Base-by-base conservation (phyloP, 2,329 filamentous ascomycete genomes). In the Diaporthe nobilis region DNA sequence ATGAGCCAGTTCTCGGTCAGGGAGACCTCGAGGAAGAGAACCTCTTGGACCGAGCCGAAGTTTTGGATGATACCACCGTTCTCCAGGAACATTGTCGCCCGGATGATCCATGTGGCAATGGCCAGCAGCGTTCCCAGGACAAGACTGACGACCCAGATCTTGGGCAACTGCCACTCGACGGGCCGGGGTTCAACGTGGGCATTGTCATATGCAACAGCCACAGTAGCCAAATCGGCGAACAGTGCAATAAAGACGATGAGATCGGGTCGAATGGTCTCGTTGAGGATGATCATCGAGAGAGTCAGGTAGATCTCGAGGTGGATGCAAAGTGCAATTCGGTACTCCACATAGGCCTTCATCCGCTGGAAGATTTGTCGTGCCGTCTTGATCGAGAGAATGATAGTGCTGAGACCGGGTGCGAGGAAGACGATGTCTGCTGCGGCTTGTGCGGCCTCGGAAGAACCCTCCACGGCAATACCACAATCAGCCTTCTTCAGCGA, bases 1-100 rank as follows among this genome's bases (percentile, higher is more conserved):
- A 94, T 95, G 75, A 95, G 88, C 93, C 93, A 95, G 83, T 94
- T 95, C 86, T 95, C 92, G 22, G 93, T 93, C 49, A 95, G 87
- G 8, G 92, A 91, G 80, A 95, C 92, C 82, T 95, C 88, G 60
- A 95, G 89, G 87, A 94, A 95, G 76, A 95, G 85, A 76, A 95
- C 92, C 81, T 93, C 92, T 86, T 95, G 93, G 78, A 94, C 89
- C 80, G 91, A 92, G 83, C 93, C 93, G 81, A 90, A 95, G 86
- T 93, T 93, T 86, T 94, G 89, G 81, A 95, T 91, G 81, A 95
- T 88, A 88, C 93, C 93, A 82, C 93, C 93, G 83, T 90, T 91
- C 76, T 87, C 85, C 28, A 94, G 85, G 89, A 91, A 95, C 81
- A 95, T 85, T 67, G 93, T 89, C 71, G 90, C 93, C 81, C 93